These are phyloP conservation scores for Aspergillus japonicus DNA, from an alignment of 2,329 filamentous ascomycete genomes.

Conservation along the genomic window DNA sequence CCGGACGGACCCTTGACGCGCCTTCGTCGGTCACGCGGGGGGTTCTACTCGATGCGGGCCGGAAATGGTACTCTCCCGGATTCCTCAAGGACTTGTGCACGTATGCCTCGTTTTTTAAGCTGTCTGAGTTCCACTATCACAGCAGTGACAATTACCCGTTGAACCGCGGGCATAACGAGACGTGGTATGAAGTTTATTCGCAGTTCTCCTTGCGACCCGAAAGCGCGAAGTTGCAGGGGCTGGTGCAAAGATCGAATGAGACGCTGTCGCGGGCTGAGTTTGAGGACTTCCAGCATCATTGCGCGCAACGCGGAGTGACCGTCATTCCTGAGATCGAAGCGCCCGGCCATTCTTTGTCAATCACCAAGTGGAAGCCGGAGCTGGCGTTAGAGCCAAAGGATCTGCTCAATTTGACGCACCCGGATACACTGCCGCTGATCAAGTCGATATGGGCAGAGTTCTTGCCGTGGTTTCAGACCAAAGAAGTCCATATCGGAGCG, in stretches of 20 bases:
- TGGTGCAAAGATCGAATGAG: constrained; percentile 55
- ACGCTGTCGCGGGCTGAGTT: constrained; percentile 55
- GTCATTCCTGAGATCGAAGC: constrained; percentile 61
- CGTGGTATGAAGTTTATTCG: constrained; percentile 53
- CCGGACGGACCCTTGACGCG: constrained; percentile 49
- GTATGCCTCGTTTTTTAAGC: constrained; percentile 62
- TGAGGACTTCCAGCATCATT: constrained; percentile 53
- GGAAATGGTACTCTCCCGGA: constrained; percentile 56
- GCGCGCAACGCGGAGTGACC: constrained; percentile 56
- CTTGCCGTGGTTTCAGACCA: constrained; percentile 57
- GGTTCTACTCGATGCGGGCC: constrained; percentile 54
- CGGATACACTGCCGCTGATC: constrained; percentile 54
- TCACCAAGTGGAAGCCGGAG: constrained; percentile 61
- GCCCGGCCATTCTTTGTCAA: constrained; percentile 56
- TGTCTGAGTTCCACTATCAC: constrained; percentile 60
- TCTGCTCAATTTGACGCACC: constrained; percentile 56
- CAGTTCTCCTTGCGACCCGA: constrained; percentile 57
- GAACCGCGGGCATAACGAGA: constrained; percentile 49
- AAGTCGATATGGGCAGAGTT: constrained; percentile 56
- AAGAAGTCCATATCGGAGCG: constrained; percentile 57
- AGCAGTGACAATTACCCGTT: constrained; percentile 58
- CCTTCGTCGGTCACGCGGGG: constrained; percentile 54
- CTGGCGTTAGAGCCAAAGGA: constrained; percentile 52
- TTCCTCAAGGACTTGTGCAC: constrained; percentile 59
- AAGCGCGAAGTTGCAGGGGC: constrained; percentile 46